phyloP scores from a whole-genome alignment of 768 basidiomycete species.

The Boletellus sp. region DNA sequence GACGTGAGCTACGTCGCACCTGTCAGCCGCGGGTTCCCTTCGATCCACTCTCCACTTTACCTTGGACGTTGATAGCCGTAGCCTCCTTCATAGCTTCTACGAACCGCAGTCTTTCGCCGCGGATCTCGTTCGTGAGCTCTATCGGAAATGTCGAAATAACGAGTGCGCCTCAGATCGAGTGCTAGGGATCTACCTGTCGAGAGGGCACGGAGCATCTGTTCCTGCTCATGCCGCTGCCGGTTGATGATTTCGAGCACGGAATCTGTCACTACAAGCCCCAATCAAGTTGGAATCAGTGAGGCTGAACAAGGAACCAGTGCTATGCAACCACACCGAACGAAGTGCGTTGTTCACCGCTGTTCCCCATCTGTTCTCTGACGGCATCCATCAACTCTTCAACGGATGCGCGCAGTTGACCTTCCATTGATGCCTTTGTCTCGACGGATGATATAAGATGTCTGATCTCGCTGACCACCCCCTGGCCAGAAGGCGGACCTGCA shows the following conservation, averaged over 20 bases:
- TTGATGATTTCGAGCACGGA: conserved; percentile 60
- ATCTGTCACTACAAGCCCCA: conserved; percentile 44
- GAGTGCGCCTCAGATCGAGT: neutral
- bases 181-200: conserved; percentile 50
- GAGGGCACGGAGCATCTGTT: conserved; percentile 60
- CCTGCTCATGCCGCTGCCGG: conserved; percentile 69
- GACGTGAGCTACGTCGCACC: conserved; percentile 66
- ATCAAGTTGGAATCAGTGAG: conserved; percentile 7
- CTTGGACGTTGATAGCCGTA: conserved; percentile 80
- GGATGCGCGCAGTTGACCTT: conserved; percentile 31
- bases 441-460: conserved; percentile 34
- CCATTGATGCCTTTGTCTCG: conserved; percentile 29
- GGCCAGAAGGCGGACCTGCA: conserved; percentile 7
- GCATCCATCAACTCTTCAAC: conserved; percentile 37
- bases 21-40: conserved; percentile 1
- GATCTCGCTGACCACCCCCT: conserved; percentile 35
- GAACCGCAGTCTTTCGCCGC: conserved; percentile 79
- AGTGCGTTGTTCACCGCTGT: conserved; percentile 38
- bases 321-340: conserved; percentile 33
- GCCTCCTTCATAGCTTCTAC: conserved; percentile 96
- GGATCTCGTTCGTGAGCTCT: conserved; percentile 83
- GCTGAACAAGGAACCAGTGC: conserved; percentile 1
- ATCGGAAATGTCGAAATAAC: neutral
- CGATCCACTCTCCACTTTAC: conserved; percentile 34
- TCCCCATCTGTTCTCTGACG: conserved; percentile 40